phyloP scores from a whole-genome alignment of 2,329 filamentous ascomycete species.

The Verruconis gallopava region DNA sequence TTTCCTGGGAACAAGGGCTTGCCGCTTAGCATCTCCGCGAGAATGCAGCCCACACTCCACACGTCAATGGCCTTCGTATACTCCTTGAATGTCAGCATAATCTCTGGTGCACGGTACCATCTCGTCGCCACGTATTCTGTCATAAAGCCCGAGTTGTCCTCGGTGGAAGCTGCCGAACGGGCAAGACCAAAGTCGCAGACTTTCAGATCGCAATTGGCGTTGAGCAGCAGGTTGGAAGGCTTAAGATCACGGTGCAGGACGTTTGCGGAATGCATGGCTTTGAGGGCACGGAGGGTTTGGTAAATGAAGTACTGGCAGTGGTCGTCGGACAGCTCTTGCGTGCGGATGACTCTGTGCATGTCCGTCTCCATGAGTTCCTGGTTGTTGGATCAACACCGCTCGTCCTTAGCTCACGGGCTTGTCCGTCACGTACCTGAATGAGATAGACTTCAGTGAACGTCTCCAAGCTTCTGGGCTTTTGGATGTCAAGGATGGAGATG shows the following conservation, averaged over 20 bases:
- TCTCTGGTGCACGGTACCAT: slow-evolving; percentile 98
- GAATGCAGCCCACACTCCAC: slow-evolving; percentile 95
- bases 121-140: slow-evolving; percentile 99
- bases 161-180: slow-evolving; percentile 86
- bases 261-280: slow-evolving; percentile 99
- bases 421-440: slow-evolving; percentile 58
- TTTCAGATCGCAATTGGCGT: slow-evolving; percentile 97
- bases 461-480: slow-evolving; percentile 93
- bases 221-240: slow-evolving; percentile 90
- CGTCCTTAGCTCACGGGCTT: neutral
- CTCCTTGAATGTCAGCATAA: slow-evolving; percentile 99
- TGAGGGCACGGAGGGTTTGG: slow-evolving; percentile 91
- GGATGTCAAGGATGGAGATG: slow-evolving; percentile 97
- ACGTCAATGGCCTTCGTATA: slow-evolving; percentile 99
- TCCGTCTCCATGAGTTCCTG: slow-evolving; percentile 99
- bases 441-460: slow-evolving; percentile 96
- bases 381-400: neutral
- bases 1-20: slow-evolving; percentile 98
- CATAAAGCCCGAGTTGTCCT: slow-evolving; percentile 99
- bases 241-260: slow-evolving; percentile 96
- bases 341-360: slow-evolving; percentile 98
- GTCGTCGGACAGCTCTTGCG: slow-evolving; percentile 95
- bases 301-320: slow-evolving; percentile 99
- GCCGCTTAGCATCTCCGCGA: slow-evolving; percentile 97
- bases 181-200: slow-evolving; percentile 98